Conservation (phyloP, 495 filamentous ascomycete species). For the Penicillium canescens region DNA sequence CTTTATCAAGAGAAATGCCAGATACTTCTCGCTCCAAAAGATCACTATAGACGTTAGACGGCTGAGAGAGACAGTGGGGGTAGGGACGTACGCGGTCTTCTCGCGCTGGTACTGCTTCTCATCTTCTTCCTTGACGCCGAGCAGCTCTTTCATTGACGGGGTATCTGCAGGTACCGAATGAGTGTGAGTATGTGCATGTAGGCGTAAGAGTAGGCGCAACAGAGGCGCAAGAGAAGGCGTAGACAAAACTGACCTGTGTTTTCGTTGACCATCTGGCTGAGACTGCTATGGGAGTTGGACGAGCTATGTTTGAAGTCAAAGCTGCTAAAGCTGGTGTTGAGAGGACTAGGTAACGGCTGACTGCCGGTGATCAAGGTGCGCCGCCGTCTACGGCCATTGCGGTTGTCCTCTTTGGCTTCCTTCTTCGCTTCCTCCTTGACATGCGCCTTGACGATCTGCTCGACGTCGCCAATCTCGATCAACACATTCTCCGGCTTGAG, state of each 20-base stretch:
- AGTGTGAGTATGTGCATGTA: neutral
- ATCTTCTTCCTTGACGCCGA: conserved; percentile 66
- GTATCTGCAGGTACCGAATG: conserved; percentile 19
- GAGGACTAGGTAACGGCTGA: conserved; percentile 91
- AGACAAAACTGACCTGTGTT: conserved; percentile 53
- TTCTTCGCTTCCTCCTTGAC: conserved; percentile 78
- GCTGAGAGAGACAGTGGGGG: no score
- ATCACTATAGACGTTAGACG: conserved; percentile 58
- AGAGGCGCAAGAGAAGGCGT: neutral
- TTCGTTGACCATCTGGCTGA: conserved; percentile 82
- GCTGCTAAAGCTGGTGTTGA: conserved; percentile 87
- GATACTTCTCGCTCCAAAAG: conserved; percentile 89
- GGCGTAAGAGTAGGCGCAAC: neutral
- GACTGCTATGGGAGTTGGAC: conserved; percentile 73
- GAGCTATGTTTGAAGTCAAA: conserved; percentile 69
- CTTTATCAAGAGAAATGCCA: conserved; percentile 89
- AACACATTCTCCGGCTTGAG: conserved; percentile 97
- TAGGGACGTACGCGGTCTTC: conserved; percentile 80
- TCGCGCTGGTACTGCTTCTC: conserved; percentile 82
- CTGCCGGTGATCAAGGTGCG: conserved; percentile 96
- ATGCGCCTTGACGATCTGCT: conserved; percentile 92
- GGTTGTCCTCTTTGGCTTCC: conserved; percentile 81
- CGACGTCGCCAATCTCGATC: conserved; percentile 98
- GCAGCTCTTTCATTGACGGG: conserved; percentile 59
- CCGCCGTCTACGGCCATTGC: conserved; percentile 89